Evolutionary conservation across 805 yeast species (phyloP).

Genomic region (Yamadazyma paraphyllophila): DNA sequence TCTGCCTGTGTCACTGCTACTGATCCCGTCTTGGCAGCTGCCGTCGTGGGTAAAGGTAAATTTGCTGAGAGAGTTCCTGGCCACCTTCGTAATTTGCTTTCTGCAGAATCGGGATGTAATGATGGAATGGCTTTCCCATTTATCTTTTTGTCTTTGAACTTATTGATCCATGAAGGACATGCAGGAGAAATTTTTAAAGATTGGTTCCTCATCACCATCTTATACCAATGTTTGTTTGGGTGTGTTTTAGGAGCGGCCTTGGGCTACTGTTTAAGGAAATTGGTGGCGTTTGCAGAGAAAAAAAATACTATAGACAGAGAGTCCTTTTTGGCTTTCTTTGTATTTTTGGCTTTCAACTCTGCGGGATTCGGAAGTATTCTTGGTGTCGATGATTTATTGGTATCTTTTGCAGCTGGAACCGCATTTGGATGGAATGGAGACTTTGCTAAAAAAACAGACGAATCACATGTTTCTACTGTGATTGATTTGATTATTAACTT

Average conservation of each 20-base stretch:
- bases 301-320: conserved; percentile 78
- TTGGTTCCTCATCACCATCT: conserved; percentile 72
- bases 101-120: conserved; percentile 88
- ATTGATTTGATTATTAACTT: conserved; percentile 80
- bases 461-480: conserved; percentile 84
- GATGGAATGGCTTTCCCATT: conserved; percentile 98
- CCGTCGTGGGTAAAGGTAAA: conserved; percentile 92
- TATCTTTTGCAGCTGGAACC: conserved; percentile 89
- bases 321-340: conserved; percentile 80
- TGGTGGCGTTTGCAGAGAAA: conserved; percentile 71
- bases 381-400: conserved; percentile 86
- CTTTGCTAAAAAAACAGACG: conserved; percentile 80
- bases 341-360: conserved; percentile 76
- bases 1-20: conserved; percentile 93
- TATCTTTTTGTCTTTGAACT: conserved; percentile 64
- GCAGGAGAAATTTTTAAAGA: conserved; percentile 70
- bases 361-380: conserved; percentile 87
- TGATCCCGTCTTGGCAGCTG: conserved; percentile 92
- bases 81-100: conserved; percentile 77
- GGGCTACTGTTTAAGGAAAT: conserved; percentile 69
- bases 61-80: conserved; percentile 91
- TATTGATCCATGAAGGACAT: conserved; percentile 64
- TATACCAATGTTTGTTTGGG: conserved; percentile 83
- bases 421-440: conserved; percentile 94
- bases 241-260: conserved; percentile 67